Evolutionary conservation across 2,329 filamentous ascomycete species (phyloP), one percentile per base, ranked within the genome.

Genomic region (Fusarium brevicatenulatum): DNA sequence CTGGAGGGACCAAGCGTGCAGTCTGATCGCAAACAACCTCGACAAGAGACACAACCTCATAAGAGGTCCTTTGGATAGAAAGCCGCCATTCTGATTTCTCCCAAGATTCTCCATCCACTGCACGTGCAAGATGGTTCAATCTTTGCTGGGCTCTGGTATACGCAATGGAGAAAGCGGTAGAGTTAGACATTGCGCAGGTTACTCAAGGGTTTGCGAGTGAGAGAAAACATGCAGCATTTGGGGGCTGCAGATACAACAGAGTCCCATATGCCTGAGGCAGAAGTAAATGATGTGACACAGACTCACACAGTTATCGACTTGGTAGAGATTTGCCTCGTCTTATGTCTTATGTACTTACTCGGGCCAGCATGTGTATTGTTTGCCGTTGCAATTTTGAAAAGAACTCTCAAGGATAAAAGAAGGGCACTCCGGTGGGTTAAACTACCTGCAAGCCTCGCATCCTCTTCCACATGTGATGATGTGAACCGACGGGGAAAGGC

Each of bases 131-230:
- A 10, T 54, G 23, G 15, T 69, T 52, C 9, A 57, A 67, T 8
- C 57, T 34, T 47, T 61, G 63, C 25, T 52, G 56, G 55, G 66
- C 66, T 30, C 62, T 56, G 11, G 34, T 28, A 46, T 62, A 62
- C 7, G 23, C 10, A 53, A 37, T 8, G 19, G 34, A 39, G 34
- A 21, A 37, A 39, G 34, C 7, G 18, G 34, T 39, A 21, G 23
- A 16, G 16, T 39, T 28, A 25, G 49, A 52, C 49, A 25, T 36
- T 25, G 49, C n/a, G 30, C 18, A 19, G 12, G 18, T 25, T 52
- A 21, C 18, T 19, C n/a, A 36, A 25, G 18, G 18, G 18, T 10
- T 36, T 36, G n/a, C 18, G 18, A 52, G 34, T 39, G 19, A 25
- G 34, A 28, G 34, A 21, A 18, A 53, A 28, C 13, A 28, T 9